phyloP scores from a whole-genome alignment of 768 basidiomycete species.

The Ephemerocybe angulata region DNA sequence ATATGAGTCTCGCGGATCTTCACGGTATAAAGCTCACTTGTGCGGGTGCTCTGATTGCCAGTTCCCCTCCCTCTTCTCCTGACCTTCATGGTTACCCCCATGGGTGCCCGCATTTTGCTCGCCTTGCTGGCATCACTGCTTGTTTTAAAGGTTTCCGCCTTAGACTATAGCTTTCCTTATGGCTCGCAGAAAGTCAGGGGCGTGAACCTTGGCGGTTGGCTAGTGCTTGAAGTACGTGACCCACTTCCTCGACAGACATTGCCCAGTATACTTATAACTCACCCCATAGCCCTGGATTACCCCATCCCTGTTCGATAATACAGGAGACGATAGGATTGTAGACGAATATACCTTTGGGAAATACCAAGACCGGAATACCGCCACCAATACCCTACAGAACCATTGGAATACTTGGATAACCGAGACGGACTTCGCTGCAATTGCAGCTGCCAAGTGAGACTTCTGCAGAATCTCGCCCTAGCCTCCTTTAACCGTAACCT shows the following conservation, averaged over 20 bases:
- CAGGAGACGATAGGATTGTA: conserved; percentile 52
- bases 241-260: background rate
- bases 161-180: conserved; percentile 56
- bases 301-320: conserved; percentile 69
- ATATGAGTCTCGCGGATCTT: background rate
- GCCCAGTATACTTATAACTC: background rate
- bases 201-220: conserved; percentile 73
- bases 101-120: background rate
- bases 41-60: no score
- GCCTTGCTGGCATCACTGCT: background rate
- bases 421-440: conserved; percentile 70
- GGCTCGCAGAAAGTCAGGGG: conserved; percentile 73
- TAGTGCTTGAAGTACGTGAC: conserved; percentile 41
- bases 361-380: conserved; percentile 49
- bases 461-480: conserved; percentile 7
- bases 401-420: conserved; percentile 89
- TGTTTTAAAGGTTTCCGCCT: conserved; percentile 3
- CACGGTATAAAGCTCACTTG: background rate
- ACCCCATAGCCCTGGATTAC: conserved; percentile 67
- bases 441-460: conserved; percentile 69
- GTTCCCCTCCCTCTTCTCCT: no score
- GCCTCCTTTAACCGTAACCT: conserved; percentile 5
- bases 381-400: conserved; percentile 46
- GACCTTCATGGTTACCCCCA: background rate
- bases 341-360: conserved; percentile 80